A percentile compares a stretch with the other conserved stretches of the same genome.
These are phyloP conservation scores for Elsinoe fawcettii DNA, from an alignment of 2,329 filamentous ascomycete genomes.

Conservation along the genomic window DNA sequence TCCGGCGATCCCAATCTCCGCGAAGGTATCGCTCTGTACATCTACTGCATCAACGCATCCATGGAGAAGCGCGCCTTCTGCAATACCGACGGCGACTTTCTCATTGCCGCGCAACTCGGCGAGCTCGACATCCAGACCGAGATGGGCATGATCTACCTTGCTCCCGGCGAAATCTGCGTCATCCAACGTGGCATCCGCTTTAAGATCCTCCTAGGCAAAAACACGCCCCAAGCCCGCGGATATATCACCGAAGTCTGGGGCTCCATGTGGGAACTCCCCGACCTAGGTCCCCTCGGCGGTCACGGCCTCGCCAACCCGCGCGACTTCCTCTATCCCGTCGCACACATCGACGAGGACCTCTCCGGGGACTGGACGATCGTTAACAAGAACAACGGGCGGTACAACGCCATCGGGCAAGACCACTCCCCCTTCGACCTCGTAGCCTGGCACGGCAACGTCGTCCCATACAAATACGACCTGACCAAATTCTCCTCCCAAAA, in stretches of 20 bases:
- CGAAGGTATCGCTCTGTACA: constrained; percentile 44
- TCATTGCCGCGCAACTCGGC: constrained; percentile 31
- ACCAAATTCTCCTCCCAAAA: constrained; percentile 40
- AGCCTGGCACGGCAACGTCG: constrained; percentile 35
- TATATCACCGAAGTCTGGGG: constrained; percentile 37
- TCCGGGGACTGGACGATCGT: constrained; percentile 30
- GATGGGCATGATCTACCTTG: constrained; percentile 33
- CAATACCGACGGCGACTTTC: constrained; percentile 37
- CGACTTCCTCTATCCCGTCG: constrained; percentile 33
- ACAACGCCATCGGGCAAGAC: constrained; percentile 31
- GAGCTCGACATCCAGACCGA: constrained; percentile 34
- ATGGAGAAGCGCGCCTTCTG: constrained; percentile 42
- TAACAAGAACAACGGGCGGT: constrained; percentile 31
- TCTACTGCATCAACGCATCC: constrained; percentile 41
- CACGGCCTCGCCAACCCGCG: constrained; percentile 35
- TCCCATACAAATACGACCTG: constrained; percentile 48
- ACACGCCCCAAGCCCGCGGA: constrained; percentile 26
- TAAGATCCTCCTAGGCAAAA: constrained; percentile 27
- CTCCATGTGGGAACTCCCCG: constrained; percentile 34
- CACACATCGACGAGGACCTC: constrained; percentile 32
- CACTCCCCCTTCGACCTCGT: constrained; percentile 39
- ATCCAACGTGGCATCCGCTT: constrained; percentile 36
- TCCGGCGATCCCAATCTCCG: constrained; percentile 45
- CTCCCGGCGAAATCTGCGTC: constrained; percentile 35
- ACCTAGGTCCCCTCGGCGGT: constrained; percentile 34